Base-by-base conservation (phyloP, 345 rosid genomes). In the Boechera divaricarpa region DNA sequence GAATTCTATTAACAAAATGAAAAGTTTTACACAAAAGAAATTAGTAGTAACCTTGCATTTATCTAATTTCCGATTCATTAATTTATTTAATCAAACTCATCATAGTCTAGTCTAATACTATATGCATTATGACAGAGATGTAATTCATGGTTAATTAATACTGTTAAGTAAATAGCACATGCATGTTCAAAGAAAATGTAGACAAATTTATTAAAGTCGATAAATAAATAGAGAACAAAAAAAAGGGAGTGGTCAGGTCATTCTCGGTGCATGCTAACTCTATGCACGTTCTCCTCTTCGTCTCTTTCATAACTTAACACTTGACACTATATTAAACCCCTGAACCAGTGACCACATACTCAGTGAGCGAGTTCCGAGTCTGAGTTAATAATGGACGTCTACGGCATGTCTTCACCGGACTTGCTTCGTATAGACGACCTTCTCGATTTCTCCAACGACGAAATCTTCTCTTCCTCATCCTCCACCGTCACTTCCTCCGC, bases 391-490 rank as follows among this genome's bases (percentile, higher is more conserved):
- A 90, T 88, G 93, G 91, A 88, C 77, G 67, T 86, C 5, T 83
- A 84, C 69, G 86, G 85, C 8, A 39, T 63, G 67, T 35, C 94
- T 0, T 62, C 85, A 2, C 74, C 83, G 4, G 88, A 89, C 52
- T 79, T 76, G 73, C 86, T 88, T 73, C 90, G 74, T 72, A 80
- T 91, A 52, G 98, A 92, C 77, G 96, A 92, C 63, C 92, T 90
- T 60, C 84, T 90, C 62, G 93, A 88, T 73, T 86, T 90, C 72
- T 86, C 92, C 70, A 88, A 87, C 51, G 88, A 80, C 18, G 72
- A 85, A 71, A 69, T 82, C 82, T 71, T 80, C 77, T 77, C 85
- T 2, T 72, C 83, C 33, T 73, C 88, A 33, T 44, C 80, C 47
- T 59, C 79, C 42, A 48, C 76, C 59, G 53, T 68, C 18, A 32